Base-by-base conservation (phyloP, 1,284 basidiomycete species). In the Ceratobasidium papillatum region DNA sequence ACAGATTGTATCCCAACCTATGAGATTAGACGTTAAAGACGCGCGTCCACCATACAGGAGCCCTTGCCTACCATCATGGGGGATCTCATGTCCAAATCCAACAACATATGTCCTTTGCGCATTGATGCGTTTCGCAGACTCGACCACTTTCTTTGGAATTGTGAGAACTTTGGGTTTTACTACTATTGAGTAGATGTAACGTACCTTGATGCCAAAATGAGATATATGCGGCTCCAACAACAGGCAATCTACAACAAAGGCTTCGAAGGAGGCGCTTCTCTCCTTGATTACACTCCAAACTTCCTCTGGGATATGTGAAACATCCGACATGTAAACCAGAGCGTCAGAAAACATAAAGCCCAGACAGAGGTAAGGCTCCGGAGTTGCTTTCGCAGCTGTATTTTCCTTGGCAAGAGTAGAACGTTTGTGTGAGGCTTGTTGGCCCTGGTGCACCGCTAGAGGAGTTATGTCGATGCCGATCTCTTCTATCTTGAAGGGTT, bases 241-340 rank as follows among this genome's bases (percentile, higher is more conserved):
- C 52, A 94, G 82, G 78, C 91, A 93, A 80, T 94, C 93, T 47
- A 94, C 83, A 59, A 94, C 85, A 74, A 91, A 84, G 12, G 91
- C 85, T 11, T 54, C 27, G 32, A 52, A 59, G 0, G 38, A 58
- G 32, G 74, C 65, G 14, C 73, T 45, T 30, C 68, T 34, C 9
- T 79, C 76, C 41, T 84, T 79, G 30, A 91, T 84, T 51, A 88
- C 76, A 11, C 81, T 75, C 90, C 91, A 92, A 43, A 88, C 85
- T 38, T 88, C 85, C 11, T 90, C 87, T 2, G 93, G 91, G 73
- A 94, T 91, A 78, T 85, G 80, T 4, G 91, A 93, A 41, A 89
- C 90, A 80, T 94, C 93, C 34, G 91, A 91, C 74, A 94, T 85
- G 81, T 93, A 93, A 11, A 88, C 83, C 56, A 94, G 79, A 43